Conservation (phyloP, 2,329 filamentous ascomycete species). For the Monosporascus sp. region DNA sequence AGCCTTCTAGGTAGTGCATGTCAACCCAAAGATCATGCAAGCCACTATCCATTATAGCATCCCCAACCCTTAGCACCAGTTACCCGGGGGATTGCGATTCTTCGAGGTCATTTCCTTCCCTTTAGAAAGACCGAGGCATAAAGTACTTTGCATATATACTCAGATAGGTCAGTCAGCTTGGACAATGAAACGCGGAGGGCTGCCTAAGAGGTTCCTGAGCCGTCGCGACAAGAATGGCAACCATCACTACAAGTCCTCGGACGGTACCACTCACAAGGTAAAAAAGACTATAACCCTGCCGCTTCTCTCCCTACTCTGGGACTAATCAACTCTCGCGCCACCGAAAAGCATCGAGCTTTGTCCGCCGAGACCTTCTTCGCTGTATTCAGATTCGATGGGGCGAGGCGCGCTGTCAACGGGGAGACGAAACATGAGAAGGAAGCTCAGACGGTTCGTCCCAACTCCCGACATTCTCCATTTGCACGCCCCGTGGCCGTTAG, state of each 20-base stretch:
- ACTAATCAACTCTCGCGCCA: constrained; percentile 3
- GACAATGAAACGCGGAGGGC: constrained; percentile 44
- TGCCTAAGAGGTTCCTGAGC: constrained; percentile 63
- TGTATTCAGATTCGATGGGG: constrained; percentile 58
- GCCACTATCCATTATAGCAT: not conserved
- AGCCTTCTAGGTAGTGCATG: not conserved
- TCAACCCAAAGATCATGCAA: not conserved
- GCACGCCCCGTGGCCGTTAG: not conserved
- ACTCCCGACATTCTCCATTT: not conserved
- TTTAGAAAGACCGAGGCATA: too few species aligned
- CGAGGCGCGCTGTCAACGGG: constrained; percentile 49
- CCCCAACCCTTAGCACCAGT: not conserved
- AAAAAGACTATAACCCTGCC: constrained; percentile 3
- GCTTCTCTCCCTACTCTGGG: constrained; percentile 4
- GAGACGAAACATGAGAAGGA: constrained; percentile 42
- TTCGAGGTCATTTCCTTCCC: not conserved
- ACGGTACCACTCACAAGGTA: constrained; percentile 49
- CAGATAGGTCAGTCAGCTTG: not conserved
- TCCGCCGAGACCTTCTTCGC: constrained; percentile 55
- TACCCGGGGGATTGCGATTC: not conserved
- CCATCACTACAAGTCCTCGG: constrained; percentile 50
- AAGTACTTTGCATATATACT: too few species aligned
- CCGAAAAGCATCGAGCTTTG: constrained; percentile 42
- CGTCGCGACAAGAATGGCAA: constrained; percentile 61
- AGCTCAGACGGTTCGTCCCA: constrained; percentile 30